Evolutionary conservation across 139 green algal genomes (phyloP).

Genomic region (Micractinium conductrix): DNA sequence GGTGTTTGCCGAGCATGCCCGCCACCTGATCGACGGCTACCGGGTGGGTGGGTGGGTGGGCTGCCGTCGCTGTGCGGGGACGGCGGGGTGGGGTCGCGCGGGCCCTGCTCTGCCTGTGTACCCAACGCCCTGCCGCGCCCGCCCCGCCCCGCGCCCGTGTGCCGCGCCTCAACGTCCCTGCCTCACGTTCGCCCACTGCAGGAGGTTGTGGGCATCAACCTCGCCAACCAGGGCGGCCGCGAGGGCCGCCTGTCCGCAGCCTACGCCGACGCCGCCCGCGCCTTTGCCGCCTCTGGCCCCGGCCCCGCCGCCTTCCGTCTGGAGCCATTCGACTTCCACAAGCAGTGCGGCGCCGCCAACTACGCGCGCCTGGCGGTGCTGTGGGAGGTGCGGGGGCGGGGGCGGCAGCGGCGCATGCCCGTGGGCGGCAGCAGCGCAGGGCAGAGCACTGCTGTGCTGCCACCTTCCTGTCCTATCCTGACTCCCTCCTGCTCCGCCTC

Average conservation of each 20-base stretch:
- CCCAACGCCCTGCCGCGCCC: no score
- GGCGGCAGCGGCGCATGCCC: no score
- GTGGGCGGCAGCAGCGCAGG: no score
- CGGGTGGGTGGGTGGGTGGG: conserved; percentile 28
- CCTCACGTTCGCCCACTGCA: conserved; percentile 12
- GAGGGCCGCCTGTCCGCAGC: conserved; percentile 80
- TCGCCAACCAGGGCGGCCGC: conserved; percentile 82
- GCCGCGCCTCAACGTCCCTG: no score
- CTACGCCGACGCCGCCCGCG: conserved; percentile 47
- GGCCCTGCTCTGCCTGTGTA: no score
- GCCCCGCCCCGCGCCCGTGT: no score
- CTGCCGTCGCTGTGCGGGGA: no score
- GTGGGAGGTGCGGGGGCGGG: conserved; percentile 73
- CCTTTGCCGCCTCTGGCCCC: not conserved
- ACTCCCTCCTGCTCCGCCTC: no score
- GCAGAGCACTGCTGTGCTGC: no score
- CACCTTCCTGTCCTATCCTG: no score
- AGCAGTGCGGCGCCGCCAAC: conserved; percentile 80
- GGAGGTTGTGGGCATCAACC: conserved; percentile 71
- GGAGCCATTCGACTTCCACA: conserved; percentile 92
- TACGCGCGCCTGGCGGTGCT: conserved; percentile 75
- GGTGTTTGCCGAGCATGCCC: conserved; percentile 53
- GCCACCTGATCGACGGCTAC: conserved; percentile 49
- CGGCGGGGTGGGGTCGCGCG: no score
- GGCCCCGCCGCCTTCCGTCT: conserved; percentile 57